phyloP scores from a whole-genome alignment of 768 basidiomycete genomes.

The Paxillus rubicundulus region DNA sequence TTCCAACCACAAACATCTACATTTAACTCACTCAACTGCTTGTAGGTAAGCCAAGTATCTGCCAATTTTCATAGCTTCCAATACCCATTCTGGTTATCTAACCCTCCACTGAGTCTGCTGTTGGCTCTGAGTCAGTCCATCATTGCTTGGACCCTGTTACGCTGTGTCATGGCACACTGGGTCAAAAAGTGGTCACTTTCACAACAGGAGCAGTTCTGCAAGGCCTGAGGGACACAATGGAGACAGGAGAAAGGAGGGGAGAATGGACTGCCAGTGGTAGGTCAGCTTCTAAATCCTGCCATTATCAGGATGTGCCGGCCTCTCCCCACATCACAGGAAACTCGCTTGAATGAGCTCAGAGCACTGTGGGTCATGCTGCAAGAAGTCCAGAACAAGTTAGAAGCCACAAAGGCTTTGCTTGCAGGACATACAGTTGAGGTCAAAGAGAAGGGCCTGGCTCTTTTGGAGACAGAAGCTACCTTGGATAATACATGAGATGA shows the following conservation, averaged over 20 bases:
- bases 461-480: background rate
- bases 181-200: background rate
- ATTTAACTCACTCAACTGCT: too few relatives aligned
- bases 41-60: too few relatives aligned
- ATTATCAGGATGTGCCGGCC: too few relatives aligned
- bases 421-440: background rate
- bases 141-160: too few relatives aligned
- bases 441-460: background rate
- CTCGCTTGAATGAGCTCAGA: too few relatives aligned
- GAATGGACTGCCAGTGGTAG: too few relatives aligned
- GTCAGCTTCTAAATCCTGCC: too few relatives aligned
- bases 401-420: background rate
- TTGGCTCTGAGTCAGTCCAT: background rate
- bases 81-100: too few relatives aligned
- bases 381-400: background rate
- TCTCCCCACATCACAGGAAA: too few relatives aligned
- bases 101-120: background rate
- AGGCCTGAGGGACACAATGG: background rate
- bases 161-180: background rate
- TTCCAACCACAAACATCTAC: too few relatives aligned
- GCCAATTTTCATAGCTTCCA: too few relatives aligned
- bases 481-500: background rate
- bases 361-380: background rate
- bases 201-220: background rate
- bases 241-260: background rate